Evolutionary conservation across 139 green algal genomes (phyloP).

Genomic region (Picochlorum sp.): DNA sequence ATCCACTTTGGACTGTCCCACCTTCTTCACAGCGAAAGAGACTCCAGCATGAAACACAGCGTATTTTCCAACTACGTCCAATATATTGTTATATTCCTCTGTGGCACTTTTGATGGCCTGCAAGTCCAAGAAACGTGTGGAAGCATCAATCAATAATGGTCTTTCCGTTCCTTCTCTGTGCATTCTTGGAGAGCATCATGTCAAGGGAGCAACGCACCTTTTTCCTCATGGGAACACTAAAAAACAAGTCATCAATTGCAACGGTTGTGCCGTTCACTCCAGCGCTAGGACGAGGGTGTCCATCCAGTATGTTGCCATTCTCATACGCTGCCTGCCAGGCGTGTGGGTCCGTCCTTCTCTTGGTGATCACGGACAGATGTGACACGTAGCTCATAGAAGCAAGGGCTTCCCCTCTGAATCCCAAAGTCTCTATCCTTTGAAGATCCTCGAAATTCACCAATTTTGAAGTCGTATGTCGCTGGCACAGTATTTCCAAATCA

Average conservation of each 20-base stretch:
- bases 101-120: conserved; percentile 37
- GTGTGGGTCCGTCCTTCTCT: conserved; percentile 50
- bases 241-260: conserved; percentile 92
- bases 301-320: conserved; percentile 45
- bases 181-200: background rate
- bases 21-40: conserved; percentile 43
- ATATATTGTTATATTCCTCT: conserved; percentile 80
- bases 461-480: conserved; percentile 93
- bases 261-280: conserved; percentile 81
- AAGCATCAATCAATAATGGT: background rate
- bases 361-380: conserved; percentile 89
- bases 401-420: conserved; percentile 91
- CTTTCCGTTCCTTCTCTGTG: background rate
- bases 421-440: conserved; percentile 73
- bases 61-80: conserved; percentile 78
- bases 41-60: conserved; percentile 54
- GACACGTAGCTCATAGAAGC: conserved; percentile 77
- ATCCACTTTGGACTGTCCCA: conserved; percentile 70
- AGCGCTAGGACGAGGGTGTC: conserved; percentile 62
- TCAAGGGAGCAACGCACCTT: conserved; percentile 27
- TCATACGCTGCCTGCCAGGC: conserved; percentile 54
- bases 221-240: conserved; percentile 73
- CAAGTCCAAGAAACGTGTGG: conserved; percentile 17
- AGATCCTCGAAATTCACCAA: conserved; percentile 82
- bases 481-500: conserved; percentile 79